Conservation (phyloP, 164 flowering plant genomes). For the Malania oleifera region DNA sequence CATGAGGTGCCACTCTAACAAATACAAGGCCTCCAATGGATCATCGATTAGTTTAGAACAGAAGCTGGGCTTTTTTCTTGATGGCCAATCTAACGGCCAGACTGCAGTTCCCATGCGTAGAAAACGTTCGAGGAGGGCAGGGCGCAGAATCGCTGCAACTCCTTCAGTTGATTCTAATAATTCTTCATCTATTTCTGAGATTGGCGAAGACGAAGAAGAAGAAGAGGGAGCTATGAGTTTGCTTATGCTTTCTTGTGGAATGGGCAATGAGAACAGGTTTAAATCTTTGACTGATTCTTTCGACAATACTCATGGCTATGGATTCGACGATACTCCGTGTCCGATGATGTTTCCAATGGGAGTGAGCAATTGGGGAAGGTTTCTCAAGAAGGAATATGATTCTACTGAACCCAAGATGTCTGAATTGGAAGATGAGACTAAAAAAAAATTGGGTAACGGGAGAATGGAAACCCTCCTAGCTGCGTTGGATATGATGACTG, state of each 20-base stretch:
- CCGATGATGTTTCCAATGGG: too few relatives aligned
- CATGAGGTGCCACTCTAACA: conserved; percentile 33
- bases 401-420: background rate
- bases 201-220: conserved; percentile 25
- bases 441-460: background rate
- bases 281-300: conserved; percentile 5
- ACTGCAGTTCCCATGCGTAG: conserved; percentile 11
- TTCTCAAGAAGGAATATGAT: too few relatives aligned
- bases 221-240: conserved; percentile 27
- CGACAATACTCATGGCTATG: conserved; percentile 3
- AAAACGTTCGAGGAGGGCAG: conserved; percentile 28
- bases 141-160: conserved; percentile 17
- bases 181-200: conserved; percentile 16
- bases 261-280: conserved; percentile 4
- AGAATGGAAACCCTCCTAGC: background rate
- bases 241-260: conserved; percentile 41
- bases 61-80: background rate
- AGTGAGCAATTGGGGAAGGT: too few relatives aligned
- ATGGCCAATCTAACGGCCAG: conserved; percentile 12
- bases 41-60: background rate
- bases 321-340: conserved; percentile 2
- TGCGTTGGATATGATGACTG: conserved; percentile 3
- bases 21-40: background rate
- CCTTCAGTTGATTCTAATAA: conserved; percentile 18
- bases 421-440: conserved; percentile 1